These are phyloP conservation scores for Phytophthora fragariae DNA, from an alignment of 352 stramenopile species.

Conservation along the genomic window DNA sequence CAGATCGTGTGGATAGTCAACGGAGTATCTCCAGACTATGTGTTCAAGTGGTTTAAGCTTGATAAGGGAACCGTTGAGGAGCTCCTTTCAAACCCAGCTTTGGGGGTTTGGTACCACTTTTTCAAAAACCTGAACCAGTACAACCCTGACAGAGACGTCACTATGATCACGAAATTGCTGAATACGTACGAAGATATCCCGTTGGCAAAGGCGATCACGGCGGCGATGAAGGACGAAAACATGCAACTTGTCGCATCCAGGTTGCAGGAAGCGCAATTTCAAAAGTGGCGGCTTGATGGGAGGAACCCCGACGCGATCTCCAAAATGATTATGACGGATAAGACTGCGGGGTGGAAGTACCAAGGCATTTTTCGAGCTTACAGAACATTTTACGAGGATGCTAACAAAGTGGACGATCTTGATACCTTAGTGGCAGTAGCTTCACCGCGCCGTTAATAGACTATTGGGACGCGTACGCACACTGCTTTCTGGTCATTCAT, in stretches of 20 bases:
- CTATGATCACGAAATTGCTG: background rate
- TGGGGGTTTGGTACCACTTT: background rate
- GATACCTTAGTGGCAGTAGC: no score
- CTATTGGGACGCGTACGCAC: no score
- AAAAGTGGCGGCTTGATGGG: background rate
- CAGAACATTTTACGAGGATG: background rate
- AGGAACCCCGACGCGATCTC: background rate
- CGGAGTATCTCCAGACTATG: background rate
- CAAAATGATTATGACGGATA: background rate
- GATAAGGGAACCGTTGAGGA: background rate
- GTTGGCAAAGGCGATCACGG: background rate
- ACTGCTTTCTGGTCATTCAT: no score
- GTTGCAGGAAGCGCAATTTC: background rate
- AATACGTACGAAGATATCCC: background rate
- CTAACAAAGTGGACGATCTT: no score
- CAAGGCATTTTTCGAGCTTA: background rate
- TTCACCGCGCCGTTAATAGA: no score
- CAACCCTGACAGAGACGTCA: background rate
- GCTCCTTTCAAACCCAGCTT: background rate
- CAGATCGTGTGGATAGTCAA: background rate
- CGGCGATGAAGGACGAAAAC: background rate
- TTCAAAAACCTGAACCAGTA: background rate
- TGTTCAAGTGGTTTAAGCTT: background rate
- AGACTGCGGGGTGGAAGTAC: background rate
- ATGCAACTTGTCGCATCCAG: background rate